A percentile compares a stretch with the other conserved stretches of the same genome.
Evolutionary conservation across 2,329 filamentous ascomycete genomes (phyloP).

Genomic region (Sphaerulina populicola): DNA sequence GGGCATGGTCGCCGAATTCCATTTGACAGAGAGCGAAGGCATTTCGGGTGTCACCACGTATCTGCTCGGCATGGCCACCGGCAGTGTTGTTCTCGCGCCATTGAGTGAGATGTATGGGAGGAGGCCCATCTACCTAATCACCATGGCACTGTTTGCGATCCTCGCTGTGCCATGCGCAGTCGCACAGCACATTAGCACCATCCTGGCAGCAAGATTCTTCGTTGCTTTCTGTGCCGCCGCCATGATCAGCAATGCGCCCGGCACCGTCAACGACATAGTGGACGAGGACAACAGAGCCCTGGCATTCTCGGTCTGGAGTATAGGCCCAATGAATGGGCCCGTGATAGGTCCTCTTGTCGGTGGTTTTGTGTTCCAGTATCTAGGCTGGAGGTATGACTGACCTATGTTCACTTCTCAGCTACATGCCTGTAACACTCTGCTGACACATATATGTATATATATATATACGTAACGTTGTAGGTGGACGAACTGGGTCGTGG

Average conservation of each 20-base stretch:
- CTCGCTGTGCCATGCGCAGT: conserved; percentile 65
- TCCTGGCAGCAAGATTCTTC: conserved; percentile 67
- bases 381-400: conserved; percentile 59
- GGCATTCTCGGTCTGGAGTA: conserved; percentile 73
- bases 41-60: conserved; percentile 74
- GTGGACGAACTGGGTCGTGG: conserved; percentile 58
- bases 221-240: conserved; percentile 66
- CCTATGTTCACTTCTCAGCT: too few relatives aligned
- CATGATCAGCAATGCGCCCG: conserved; percentile 75
- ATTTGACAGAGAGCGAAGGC: conserved; percentile 51
- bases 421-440: too few relatives aligned
- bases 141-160: conserved; percentile 56
- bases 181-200: conserved; percentile 56
- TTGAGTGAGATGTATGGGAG: conserved; percentile 63
- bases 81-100: conserved; percentile 65
- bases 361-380: conserved; percentile 66
- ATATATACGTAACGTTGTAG: too few relatives aligned
- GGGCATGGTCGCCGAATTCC: conserved; percentile 57
- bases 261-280: conserved; percentile 76
- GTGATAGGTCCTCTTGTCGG: conserved; percentile 51
- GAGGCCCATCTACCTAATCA: conserved; percentile 57
- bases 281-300: conserved; percentile 69
- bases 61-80: conserved; percentile 62
- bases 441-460: too few relatives aligned
- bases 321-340: conserved; percentile 72